These are phyloP conservation scores for Rhodotorula sp. DNA, from an alignment of 1,284 basidiomycete species.

Conservation along the genomic window DNA sequence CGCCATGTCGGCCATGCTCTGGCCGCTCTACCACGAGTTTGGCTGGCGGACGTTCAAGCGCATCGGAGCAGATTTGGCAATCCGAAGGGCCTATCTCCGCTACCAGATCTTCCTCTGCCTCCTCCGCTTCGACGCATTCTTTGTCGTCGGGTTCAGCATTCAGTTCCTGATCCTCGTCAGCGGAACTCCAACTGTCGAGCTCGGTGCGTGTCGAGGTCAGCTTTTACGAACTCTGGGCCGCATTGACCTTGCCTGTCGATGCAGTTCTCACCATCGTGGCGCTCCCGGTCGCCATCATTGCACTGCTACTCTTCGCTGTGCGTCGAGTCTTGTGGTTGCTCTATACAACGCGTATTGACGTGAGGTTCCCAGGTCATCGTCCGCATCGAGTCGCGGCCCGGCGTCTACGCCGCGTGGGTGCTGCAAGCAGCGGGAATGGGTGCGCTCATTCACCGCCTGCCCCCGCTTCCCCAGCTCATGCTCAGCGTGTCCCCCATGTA, in stretches of 20 bases:
- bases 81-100: constrained; percentile 15
- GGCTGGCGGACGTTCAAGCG: constrained; percentile 68
- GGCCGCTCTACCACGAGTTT: constrained; percentile 42
- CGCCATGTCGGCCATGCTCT: constrained; percentile 22
- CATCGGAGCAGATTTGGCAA: constrained; percentile 32
- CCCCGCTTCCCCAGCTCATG: too few species aligned
- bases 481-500: neutral
- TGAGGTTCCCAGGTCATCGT: constrained; percentile 20
- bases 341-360: neutral
- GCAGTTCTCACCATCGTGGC: constrained; percentile 38
- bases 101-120: constrained; percentile 36
- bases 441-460: neutral
- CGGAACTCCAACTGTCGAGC: constrained; percentile 33
- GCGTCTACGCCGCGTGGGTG: constrained; percentile 22
- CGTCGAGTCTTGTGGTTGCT: neutral
- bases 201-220: neutral
- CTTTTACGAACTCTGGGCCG: neutral
- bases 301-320: constrained; percentile 27
- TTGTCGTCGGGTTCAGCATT: constrained; percentile 25
- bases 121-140: constrained; percentile 39
- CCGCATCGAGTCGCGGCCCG: constrained; percentile 24
- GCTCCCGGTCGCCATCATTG: constrained; percentile 32
- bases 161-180: constrained; percentile 43
- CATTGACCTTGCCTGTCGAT: neutral
- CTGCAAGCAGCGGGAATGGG: constrained; percentile 29